Conservation (phyloP, 148 eudicot genomes). For the Polygonum aviculare region DNA sequence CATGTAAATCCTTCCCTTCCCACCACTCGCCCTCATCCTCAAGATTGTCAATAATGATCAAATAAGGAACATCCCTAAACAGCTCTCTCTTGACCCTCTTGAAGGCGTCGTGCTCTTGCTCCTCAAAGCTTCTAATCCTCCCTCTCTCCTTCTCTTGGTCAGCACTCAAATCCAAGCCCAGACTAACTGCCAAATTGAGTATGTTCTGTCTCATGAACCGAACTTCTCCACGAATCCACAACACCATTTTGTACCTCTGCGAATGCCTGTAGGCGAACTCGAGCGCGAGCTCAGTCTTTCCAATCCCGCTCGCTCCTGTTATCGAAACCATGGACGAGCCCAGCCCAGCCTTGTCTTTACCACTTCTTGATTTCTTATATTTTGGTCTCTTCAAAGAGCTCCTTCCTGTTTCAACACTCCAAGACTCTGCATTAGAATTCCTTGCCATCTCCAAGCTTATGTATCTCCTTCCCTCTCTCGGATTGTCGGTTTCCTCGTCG, state of each 20-base stretch:
- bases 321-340: constrained; percentile 57
- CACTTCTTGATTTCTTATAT: constrained; percentile 69
- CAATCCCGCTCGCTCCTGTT: constrained; percentile 56
- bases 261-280: constrained; percentile 63
- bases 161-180: constrained; percentile 69
- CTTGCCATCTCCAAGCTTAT: constrained; percentile 51
- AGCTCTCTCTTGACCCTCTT: constrained; percentile 74
- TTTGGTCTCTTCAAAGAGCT: constrained; percentile 49
- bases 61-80: constrained; percentile 71
- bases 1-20: constrained; percentile 84
- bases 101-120: constrained; percentile 82
- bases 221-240: constrained; percentile 87
- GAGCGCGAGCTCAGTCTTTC: constrained; percentile 83
- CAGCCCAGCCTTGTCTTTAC: constrained; percentile 38
- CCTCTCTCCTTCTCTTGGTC: constrained; percentile 86
- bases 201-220: constrained; percentile 66
- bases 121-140: constrained; percentile 71
- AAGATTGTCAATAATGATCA: constrained; percentile 66
- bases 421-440: constrained; percentile 51
- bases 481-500: constrained; percentile 58
- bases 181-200: constrained; percentile 46
- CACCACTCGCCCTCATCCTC: constrained; percentile 85
- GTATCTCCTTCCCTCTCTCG: constrained; percentile 36
- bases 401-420: constrained; percentile 51
- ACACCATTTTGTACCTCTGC: constrained; percentile 74